These are phyloP conservation scores for Novymonas esmeraldas DNA, from an alignment of 208 protist species.

Conservation along the genomic window DNA sequence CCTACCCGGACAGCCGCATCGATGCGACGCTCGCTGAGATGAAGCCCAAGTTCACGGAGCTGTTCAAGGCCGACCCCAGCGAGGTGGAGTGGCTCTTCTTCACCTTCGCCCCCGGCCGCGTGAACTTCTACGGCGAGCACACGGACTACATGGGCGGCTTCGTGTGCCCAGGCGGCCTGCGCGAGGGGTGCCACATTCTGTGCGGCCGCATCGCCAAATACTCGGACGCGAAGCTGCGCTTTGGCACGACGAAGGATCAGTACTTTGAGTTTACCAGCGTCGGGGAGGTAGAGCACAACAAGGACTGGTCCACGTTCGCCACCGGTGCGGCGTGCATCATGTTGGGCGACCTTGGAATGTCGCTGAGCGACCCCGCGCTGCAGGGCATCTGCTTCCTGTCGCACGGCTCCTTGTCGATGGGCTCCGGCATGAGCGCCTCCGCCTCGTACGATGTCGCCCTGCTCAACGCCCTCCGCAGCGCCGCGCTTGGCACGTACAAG, in stretches of 20 bases:
- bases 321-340: conserved; percentile 44
- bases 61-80: conserved; percentile 40
- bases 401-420: conserved; percentile 66
- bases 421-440: conserved; percentile 76
- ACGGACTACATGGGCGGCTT: conserved; percentile 82
- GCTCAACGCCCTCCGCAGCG: conserved; percentile 43
- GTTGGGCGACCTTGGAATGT: conserved; percentile 42
- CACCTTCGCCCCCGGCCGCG: conserved; percentile 68
- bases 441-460: conserved; percentile 65
- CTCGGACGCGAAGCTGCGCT: conserved; percentile 50
- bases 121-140: conserved; percentile 90
- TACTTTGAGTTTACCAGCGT: conserved; percentile 41
- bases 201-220: conserved; percentile 41
- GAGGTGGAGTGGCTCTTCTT: conserved; percentile 63
- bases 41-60: conserved; percentile 64
- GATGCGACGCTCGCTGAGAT: conserved; percentile 38
- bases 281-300: conserved; percentile 34
- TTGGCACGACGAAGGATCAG: conserved; percentile 39
- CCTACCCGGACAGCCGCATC: conserved; percentile 50
- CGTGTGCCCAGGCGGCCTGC: conserved; percentile 58
- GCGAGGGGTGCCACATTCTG: conserved; percentile 63
- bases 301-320: conserved; percentile 58
- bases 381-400: conserved; percentile 60
- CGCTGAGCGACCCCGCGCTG: conserved; percentile 39
- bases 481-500: conserved; percentile 30